These are phyloP conservation scores for Acanthochlamys bracteata DNA, from an alignment of 106 monocot genomes.

Conservation along the genomic window DNA sequence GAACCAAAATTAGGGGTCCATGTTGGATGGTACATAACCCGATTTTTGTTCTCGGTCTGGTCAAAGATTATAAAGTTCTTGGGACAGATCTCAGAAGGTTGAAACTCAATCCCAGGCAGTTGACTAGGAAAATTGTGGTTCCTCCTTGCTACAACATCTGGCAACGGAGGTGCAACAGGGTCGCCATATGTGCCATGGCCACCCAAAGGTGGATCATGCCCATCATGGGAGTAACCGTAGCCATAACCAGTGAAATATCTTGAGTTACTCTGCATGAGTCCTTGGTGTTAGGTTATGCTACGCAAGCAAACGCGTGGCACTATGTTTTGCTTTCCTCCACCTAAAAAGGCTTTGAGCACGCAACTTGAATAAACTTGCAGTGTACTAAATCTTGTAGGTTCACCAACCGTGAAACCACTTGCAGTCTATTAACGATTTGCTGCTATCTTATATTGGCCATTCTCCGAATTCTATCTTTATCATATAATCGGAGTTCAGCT, in stretches of 20 bases:
- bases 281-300: background rate
- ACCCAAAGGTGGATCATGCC: constrained; percentile 7
- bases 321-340: no score
- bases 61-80: constrained; percentile 60
- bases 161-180: constrained; percentile 14
- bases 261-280: constrained; percentile 48
- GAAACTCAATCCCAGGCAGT: constrained; percentile 33
- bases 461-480: background rate
- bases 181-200: constrained; percentile 15
- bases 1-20: constrained; percentile 31
- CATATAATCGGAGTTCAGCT: background rate
- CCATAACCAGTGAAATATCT: constrained; percentile 19
- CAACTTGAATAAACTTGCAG: no score
- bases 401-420: no score
- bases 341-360: no score
- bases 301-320: no score
- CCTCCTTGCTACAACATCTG: constrained; percentile 1
- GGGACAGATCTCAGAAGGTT: constrained; percentile 42
- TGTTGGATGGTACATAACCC: constrained; percentile 54
- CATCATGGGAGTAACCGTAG: background rate
- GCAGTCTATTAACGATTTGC: no score
- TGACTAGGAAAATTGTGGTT: constrained; percentile 15
- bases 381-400: no score
- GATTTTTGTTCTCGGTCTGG: constrained; percentile 31
- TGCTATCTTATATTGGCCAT: background rate